Conservation (phyloP, 116 monocot genomes). For the Dioscorea cayenensis region DNA sequence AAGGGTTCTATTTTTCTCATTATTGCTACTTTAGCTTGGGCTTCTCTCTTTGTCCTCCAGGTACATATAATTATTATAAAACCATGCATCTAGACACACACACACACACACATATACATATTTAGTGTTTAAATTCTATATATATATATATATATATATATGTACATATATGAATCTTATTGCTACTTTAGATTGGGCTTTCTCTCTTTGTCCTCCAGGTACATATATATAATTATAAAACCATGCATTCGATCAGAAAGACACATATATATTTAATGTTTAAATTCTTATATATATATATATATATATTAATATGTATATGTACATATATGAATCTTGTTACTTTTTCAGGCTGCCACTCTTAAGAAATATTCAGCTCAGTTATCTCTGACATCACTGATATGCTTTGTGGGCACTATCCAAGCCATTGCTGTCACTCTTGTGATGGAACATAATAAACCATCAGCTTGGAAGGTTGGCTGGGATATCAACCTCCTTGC, state of each 20-base stretch:
- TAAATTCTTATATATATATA: no score
- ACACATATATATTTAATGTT: neutral
- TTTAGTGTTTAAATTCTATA: neutral
- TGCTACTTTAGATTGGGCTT: slow-evolving; percentile 68
- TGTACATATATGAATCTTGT: neutral
- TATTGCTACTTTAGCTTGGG: slow-evolving; percentile 81
- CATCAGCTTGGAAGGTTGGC: slow-evolving; percentile 35
- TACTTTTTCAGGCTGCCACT: slow-evolving; percentile 30
- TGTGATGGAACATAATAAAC: slow-evolving; percentile 45
- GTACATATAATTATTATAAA: slow-evolving; percentile 18
- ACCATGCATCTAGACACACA: no score
- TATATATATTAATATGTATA: neutral
- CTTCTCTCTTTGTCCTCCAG: slow-evolving; percentile 79
- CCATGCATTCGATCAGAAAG: no score
- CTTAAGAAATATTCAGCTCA: slow-evolving; percentile 37
- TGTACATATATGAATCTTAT: neutral
- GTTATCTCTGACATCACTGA: slow-evolving; percentile 43
- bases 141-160: neutral
- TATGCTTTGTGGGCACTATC: slow-evolving; percentile 59
- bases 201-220: slow-evolving; percentile 83
- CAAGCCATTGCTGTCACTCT: slow-evolving; percentile 54
- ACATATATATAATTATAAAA: slow-evolving; percentile 2
- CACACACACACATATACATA: neutral
- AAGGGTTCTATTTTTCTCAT: slow-evolving; percentile 72
- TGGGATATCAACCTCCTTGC: slow-evolving; percentile 44